phyloP scores from a whole-genome alignment of 2,329 filamentous ascomycete species.

The Xylaria digitata region DNA sequence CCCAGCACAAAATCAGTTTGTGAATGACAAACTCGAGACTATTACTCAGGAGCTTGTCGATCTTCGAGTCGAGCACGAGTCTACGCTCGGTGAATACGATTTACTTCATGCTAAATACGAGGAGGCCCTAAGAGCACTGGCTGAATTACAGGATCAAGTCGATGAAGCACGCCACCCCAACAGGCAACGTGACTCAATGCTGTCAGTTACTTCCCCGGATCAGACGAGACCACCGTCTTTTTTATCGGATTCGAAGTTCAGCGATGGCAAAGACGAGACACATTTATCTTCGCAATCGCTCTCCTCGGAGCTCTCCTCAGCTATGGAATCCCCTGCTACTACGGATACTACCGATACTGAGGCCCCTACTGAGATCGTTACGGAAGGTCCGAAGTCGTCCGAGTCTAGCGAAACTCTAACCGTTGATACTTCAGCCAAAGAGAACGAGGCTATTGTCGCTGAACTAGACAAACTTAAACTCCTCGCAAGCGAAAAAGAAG shows the following conservation, averaged over 20 bases:
- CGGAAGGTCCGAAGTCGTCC: constrained; percentile 63
- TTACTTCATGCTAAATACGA: constrained; percentile 89
- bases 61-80: constrained; percentile 89
- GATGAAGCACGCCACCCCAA: constrained; percentile 79
- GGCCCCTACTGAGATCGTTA: constrained; percentile 47
- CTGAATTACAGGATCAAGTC: constrained; percentile 85
- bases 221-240: constrained; percentile 78
- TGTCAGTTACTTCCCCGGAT: constrained; percentile 63
- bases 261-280: constrained; percentile 74
- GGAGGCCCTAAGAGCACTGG: constrained; percentile 82
- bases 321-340: constrained; percentile 78
- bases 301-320: constrained; percentile 92
- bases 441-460: constrained; percentile 61
- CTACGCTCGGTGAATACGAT: constrained; percentile 83
- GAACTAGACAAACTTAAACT: constrained; percentile 79
- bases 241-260: constrained; percentile 81
- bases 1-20: constrained; percentile 83
- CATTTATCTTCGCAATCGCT: constrained; percentile 87
- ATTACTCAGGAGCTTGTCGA: constrained; percentile 93
- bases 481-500: constrained; percentile 80
- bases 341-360: constrained; percentile 72
- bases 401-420: constrained; percentile 54
- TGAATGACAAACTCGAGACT: constrained; percentile 90
- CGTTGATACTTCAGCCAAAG: constrained; percentile 50
- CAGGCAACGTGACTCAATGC: constrained; percentile 65